Conservation (phyloP, 768 basidiomycete species). For the Tulasnella sp. region DNA sequence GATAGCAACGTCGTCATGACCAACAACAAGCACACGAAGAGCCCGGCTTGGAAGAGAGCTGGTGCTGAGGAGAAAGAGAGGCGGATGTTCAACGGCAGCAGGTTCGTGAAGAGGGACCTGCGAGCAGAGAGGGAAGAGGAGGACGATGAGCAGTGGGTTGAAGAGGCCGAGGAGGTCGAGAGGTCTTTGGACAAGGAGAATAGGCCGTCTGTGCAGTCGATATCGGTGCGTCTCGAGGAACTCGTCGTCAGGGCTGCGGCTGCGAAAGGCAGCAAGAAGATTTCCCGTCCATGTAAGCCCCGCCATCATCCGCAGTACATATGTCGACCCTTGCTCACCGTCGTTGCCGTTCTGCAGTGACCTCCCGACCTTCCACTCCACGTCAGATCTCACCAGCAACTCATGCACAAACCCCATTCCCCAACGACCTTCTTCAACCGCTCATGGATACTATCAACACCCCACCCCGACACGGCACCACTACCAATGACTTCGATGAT, state of each 20-base stretch:
- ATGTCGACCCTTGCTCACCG: no score
- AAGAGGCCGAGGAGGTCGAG: not conserved
- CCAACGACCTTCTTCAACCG: not conserved
- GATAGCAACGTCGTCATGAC: constrained; percentile 4
- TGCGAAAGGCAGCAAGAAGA: not conserved
- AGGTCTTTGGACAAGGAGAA: constrained; percentile 7
- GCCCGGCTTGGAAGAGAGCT: not conserved
- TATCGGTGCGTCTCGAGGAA: constrained; percentile 12
- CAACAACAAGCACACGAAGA: not conserved
- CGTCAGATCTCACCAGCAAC: not conserved
- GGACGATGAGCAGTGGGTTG: not conserved
- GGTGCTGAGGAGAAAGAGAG: not conserved
- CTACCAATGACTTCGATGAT: not conserved
- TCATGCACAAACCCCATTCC: not conserved
- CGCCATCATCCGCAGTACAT: no score
- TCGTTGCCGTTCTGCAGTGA: not conserved
- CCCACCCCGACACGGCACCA: not conserved
- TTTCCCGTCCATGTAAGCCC: not conserved
- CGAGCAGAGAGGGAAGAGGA: not conserved
- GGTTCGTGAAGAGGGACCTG: not conserved
- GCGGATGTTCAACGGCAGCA: not conserved
- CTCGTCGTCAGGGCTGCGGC: constrained; percentile 1
- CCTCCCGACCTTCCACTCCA: constrained; percentile 3
- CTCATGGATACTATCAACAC: not conserved
- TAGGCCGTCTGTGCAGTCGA: not conserved